phyloP scores from a whole-genome alignment of 2,329 filamentous ascomycete genomes.

The Fusarium irregulare region DNA sequence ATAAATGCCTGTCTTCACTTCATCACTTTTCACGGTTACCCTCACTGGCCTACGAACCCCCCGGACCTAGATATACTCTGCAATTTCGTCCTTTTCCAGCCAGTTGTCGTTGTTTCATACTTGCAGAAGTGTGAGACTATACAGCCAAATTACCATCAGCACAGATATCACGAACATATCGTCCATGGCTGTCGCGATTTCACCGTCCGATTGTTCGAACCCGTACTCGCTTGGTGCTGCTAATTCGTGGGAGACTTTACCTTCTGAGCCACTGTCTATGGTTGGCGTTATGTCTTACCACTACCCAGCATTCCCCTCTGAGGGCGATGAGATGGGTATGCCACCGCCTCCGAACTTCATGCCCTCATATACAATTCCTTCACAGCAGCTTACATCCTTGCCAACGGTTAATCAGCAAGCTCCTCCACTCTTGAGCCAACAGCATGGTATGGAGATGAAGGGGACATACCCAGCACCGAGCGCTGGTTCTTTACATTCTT shows the following conservation, averaged over 20 bases:
- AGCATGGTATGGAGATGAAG: conserved; percentile 55
- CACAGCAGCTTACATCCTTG: conserved; percentile 47
- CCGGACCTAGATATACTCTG: conserved; percentile 10
- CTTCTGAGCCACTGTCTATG: conserved; percentile 30
- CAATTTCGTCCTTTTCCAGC: conserved; percentile 14
- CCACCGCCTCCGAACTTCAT: conserved; percentile 53
- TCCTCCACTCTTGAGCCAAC: conserved; percentile 52
- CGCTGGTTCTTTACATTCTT: conserved; percentile 56
- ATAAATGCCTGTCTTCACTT: conserved; percentile 11
- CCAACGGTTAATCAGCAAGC: conserved; percentile 50
- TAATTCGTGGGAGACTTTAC: conserved; percentile 20
- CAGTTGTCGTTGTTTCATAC: background rate
- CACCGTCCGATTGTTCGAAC: conserved; percentile 23
- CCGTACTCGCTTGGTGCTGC: conserved; percentile 15
- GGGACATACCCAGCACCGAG: conserved; percentile 64
- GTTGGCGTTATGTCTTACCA: conserved; percentile 59
- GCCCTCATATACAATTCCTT: conserved; percentile 48
- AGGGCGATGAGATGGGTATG: conserved; percentile 56
- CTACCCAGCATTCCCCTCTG: conserved; percentile 58
- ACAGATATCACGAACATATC: background rate
- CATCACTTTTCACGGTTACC: conserved; percentile 9
- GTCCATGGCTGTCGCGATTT: conserved; percentile 40
- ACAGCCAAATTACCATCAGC: conserved; percentile 2
- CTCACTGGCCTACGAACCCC: conserved; percentile 1
- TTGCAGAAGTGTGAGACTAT: conserved; percentile 6